Conservation (phyloP, 2,329 filamentous ascomycete genomes). For the Aspergillus puulaauensis region DNA sequence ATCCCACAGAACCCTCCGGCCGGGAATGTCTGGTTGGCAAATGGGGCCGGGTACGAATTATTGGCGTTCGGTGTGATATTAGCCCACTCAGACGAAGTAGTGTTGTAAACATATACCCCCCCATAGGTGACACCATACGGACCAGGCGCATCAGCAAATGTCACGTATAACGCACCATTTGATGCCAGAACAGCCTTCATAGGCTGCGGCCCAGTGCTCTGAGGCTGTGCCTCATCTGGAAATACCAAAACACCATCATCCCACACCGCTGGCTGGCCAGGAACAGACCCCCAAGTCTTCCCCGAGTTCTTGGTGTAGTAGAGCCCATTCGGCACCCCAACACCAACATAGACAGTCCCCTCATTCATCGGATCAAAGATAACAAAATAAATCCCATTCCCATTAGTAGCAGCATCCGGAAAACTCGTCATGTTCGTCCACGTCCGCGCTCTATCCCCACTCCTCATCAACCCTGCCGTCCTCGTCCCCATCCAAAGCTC, state of each 20-base stretch:
- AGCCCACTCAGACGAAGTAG: constrained; percentile 6
- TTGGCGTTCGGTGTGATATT: constrained; percentile 13
- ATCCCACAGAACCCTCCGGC: constrained; percentile 15
- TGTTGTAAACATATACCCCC: constrained; percentile 15
- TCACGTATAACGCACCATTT: constrained; percentile 16
- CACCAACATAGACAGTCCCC: constrained; percentile 14
- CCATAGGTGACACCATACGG: constrained; percentile 14
- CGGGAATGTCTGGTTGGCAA: constrained; percentile 12
- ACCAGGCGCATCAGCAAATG: constrained; percentile 13
- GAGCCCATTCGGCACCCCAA: constrained; percentile 9
- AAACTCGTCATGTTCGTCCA: constrained; percentile 16
- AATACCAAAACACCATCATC: constrained; percentile 10
- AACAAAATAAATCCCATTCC: constrained; percentile 14
- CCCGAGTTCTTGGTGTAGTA: constrained; percentile 12
- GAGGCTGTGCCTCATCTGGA: constrained; percentile 12
- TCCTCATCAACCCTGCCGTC: constrained; percentile 14
- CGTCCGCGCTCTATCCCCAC: constrained; percentile 10
- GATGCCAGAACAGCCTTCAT: constrained; percentile 15
- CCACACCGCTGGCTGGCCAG: constrained; percentile 14
- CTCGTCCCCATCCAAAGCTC: constrained; percentile 16
- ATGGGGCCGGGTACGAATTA: constrained; percentile 11
- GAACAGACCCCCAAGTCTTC: constrained; percentile 10
- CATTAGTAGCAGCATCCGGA: constrained; percentile 11
- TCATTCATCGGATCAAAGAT: constrained; percentile 13
- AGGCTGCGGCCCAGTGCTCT: constrained; percentile 13